Base-by-base conservation (phyloP, 2,329 filamentous ascomycete genomes). In the Fusarium irregulare region DNA sequence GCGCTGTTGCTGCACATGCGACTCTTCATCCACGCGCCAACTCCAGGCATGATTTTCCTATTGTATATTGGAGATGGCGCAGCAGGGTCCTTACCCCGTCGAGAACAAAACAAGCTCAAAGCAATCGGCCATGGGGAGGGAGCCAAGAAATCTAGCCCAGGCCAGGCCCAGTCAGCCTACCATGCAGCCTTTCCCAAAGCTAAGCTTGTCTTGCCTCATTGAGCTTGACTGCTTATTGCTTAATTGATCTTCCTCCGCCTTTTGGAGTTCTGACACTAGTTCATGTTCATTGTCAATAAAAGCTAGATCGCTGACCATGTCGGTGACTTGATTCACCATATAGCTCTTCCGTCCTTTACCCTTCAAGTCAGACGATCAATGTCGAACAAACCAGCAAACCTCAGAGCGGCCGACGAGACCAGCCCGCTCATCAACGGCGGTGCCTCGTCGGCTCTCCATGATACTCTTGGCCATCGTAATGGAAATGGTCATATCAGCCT, bases 391-490 rank as follows among this genome's bases (percentile, higher is more conserved):
- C 50, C 67, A 45, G 65, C 70, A 23, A 70, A 70, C 49, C 65
- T 65, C 44, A 61, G 60, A 56, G 72, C 60, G 55, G 73, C 76
- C 67, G 71, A 76, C 71, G 83, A 86, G 77, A 76, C 72, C 46
- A 80, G 83, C 66, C 82, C 83, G 54, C 78, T 86, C 60, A 76
- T 85, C 62, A 81, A 80, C 61, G 77, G 78, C 73, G 77, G 77
- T 56, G 62, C 75, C 60, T 75, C 76, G 58, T 72, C 76, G 34
- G 64, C 60, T 47, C 64, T 59, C 20, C 58, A 60, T 30, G 67
- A 68, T 32, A 63, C 67, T n/a, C 14, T 27, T 40, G 23, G 49
- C 23, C 49, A 25, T 53, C 49, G 49, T n/a, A 51, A 54, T 55
- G 66, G 61, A 40, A 60, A 60, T 21, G 72, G 73, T 48, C 73